A percentile compares a stretch with the other conserved stretches of the same genome.
phyloP scores from a whole-genome alignment of 78 protist species.

The Emiliania huxleyi region DNA sequence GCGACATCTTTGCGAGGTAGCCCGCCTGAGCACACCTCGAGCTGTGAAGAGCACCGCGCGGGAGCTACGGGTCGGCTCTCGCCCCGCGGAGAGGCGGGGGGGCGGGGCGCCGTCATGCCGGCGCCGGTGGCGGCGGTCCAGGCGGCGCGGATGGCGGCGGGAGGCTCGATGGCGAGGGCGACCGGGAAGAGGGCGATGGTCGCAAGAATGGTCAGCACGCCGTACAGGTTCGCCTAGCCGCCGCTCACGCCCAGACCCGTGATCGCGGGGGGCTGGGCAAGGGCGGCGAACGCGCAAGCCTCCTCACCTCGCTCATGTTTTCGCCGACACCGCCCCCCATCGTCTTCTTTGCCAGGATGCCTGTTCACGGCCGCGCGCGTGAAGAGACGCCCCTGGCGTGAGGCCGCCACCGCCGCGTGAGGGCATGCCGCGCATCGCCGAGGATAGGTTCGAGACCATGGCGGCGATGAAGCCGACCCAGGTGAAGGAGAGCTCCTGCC shows the following conservation, averaged over 20 bases:
- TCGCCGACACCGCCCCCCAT: conserved; percentile 6
- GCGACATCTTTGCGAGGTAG: neutral
- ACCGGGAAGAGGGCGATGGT: neutral
- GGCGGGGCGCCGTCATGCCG: neutral
- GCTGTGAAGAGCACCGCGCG: too few relatives aligned
- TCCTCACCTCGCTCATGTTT: neutral
- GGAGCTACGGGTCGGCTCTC: too few relatives aligned
- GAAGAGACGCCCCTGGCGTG: too few relatives aligned
- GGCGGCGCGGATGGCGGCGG: neutral
- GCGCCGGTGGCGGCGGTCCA: neutral
- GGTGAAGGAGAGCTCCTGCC: conserved; percentile 20
- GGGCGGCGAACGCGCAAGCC: too few relatives aligned
- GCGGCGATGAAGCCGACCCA: neutral
- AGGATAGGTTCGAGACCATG: neutral
- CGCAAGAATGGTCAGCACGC: neutral
- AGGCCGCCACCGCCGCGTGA: too few relatives aligned
- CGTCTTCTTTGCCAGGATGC: neutral
- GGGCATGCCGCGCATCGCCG: neutral
- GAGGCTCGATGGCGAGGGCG: neutral
- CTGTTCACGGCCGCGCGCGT: too few relatives aligned
- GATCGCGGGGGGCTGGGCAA: too few relatives aligned
- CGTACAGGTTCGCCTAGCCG: neutral
- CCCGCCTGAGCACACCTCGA: too few relatives aligned
- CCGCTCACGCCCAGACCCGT: too few relatives aligned
- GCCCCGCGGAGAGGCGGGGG: too few relatives aligned